These are phyloP conservation scores for Stenogyne calaminthoides DNA, from an alignment of 305 asterid species.

Conservation along the genomic window DNA sequence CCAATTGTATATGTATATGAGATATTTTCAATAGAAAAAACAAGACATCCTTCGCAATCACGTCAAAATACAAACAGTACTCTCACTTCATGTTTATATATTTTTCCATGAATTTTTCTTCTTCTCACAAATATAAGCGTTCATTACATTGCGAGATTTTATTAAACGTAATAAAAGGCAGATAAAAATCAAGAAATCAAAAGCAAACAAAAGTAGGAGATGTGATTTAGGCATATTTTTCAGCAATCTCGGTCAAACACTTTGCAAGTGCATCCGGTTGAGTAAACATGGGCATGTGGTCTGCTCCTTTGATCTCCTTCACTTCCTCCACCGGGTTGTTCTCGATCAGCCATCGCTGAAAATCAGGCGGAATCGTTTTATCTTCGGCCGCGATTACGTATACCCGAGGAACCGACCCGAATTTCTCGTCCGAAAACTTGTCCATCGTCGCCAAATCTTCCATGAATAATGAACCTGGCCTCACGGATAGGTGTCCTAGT, in stretches of 20 bases:
- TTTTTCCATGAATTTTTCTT: too few species aligned
- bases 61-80: too few species aligned
- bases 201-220: not conserved
- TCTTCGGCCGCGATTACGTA: slow-evolving; percentile 54
- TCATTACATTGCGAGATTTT: too few species aligned
- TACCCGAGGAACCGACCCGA: slow-evolving; percentile 57
- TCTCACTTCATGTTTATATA: too few species aligned
- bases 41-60: too few species aligned
- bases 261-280: slow-evolving; percentile 51
- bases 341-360: slow-evolving; percentile 59
- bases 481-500: slow-evolving; percentile 44
- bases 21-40: too few species aligned
- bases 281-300: slow-evolving; percentile 66
- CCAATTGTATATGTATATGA: too few species aligned
- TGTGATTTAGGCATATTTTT: slow-evolving; percentile 31
- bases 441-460: slow-evolving; percentile 48
- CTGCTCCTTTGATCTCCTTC: slow-evolving; percentile 59
- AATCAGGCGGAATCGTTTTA: slow-evolving; percentile 44
- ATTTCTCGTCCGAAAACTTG: slow-evolving; percentile 42
- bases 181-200: too few species aligned
- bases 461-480: slow-evolving; percentile 56
- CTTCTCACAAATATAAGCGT: too few species aligned
- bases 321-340: slow-evolving; percentile 59
- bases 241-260: slow-evolving; percentile 41
- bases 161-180: too few species aligned